Evolutionary conservation across 805 yeast genomes (phyloP), one percentile per base, ranked within the genome.

Genomic region (Nakazawaea holstii): DNA sequence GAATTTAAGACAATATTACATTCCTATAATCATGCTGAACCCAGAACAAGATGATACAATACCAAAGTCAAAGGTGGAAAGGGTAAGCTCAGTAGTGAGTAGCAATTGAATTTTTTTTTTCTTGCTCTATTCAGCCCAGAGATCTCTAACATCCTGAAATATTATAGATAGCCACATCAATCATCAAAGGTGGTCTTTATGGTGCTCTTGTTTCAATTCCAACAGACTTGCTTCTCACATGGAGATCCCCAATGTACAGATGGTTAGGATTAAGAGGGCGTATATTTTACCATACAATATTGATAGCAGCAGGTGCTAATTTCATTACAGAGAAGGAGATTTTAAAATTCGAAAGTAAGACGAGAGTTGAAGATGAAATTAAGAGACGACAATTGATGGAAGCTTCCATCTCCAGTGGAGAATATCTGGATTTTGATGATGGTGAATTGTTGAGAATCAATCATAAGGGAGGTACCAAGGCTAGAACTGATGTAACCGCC

Each of bases 141-240:
- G 5, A 20, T 20, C 24, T 20, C 24, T 20, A 20, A 20, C 24
- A 36, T 7, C 3, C 4, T 27, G 5, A 13, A n/a, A n/a, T n/a
- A 14, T 7, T 13, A 11, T 20, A 47, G 50, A 64, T 67, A 7
- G n/a, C 59, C 8, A 57, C 59, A 43, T 59, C 69, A 5, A 64
- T 63, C 5, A 46, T 65, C 20, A 52, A 56, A 11, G 71, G 71
- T 26, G 70, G 64, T 6, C 50, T 66, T 10, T 67, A 67, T 43
- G 71, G 71, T 14, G 67, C 70, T 2, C 51, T 67, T 44, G 54
- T 67, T 29, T 64, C 70, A 9, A 60, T 66, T 15, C 71, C 71
- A 1, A 55, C 69, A 3, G 70, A 66, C 46, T 49, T 66, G 31
- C 36, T 67, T 1, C 51, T 67, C 2, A 51, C 67, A 37, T 67